Percentiles rank a stretch among this genome's conserved stretches.
phyloP scores from a whole-genome alignment of 108 stramenopile species.

The Stephanodiscus triporus region DNA sequence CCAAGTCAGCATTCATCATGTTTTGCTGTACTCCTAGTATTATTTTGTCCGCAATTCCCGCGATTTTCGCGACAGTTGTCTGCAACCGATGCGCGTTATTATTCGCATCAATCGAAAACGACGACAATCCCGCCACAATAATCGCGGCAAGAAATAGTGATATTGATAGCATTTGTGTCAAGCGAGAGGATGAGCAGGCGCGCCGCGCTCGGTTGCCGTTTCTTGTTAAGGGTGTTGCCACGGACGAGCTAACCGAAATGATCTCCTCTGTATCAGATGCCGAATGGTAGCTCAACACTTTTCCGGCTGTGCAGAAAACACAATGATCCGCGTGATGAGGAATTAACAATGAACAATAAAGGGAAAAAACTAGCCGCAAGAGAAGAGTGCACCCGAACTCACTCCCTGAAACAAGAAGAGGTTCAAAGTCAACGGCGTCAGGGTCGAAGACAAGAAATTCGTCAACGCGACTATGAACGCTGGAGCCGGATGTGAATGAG shows the following conservation, averaged over 20 bases:
- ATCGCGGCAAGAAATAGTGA: conserved; percentile 6
- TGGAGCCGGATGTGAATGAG: conserved; percentile 3
- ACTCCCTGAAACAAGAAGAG: conserved; percentile 28
- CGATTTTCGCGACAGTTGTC: conserved; percentile 24
- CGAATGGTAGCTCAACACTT: conserved; percentile 34
- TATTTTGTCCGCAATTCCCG: background rate
- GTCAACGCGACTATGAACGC: conserved; percentile 4
- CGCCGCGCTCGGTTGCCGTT: background rate
- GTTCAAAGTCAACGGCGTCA: conserved; percentile 32
- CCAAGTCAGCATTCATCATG: conserved; percentile 10
- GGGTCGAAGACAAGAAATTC: conserved; percentile 20
- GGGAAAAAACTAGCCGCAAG: background rate
- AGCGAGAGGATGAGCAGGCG: background rate
- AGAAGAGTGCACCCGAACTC: background rate
- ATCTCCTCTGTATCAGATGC: conserved; percentile 12
- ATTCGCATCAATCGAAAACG: conserved; percentile 12
- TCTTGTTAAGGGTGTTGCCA: conserved; percentile 1
- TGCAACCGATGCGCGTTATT: conserved; percentile 5
- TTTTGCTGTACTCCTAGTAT: background rate
- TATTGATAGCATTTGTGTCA: background rate
- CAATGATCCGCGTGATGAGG: background rate
- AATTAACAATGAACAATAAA: background rate
- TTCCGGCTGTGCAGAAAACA: conserved; percentile 12
- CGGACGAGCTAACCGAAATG: conserved; percentile 9
- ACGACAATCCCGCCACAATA: conserved; percentile 9